Evolutionary conservation across 2,329 filamentous ascomycete genomes (phyloP), one percentile per base, ranked within the genome.

Genomic region (Diplodia sapinea): DNA sequence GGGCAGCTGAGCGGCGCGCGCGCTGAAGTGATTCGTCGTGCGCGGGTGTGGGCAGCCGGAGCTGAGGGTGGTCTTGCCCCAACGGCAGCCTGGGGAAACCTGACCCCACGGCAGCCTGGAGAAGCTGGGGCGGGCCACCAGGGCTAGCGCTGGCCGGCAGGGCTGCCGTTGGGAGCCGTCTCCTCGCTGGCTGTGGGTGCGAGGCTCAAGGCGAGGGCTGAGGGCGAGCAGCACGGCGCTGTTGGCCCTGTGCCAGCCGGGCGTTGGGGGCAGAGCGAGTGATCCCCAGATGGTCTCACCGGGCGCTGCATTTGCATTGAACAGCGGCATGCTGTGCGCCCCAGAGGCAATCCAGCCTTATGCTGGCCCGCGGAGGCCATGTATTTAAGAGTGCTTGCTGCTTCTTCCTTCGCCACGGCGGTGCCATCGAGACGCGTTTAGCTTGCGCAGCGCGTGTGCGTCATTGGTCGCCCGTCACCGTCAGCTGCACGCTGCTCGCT

Each of bases 271-370:
- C 33, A 23, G 33, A 33, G 36, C 38, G 55, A 23, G 29, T 36
- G 26, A 20, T 49, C 40, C 57, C 57, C 57, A 50, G 57, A 62
- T 50, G 31, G 57, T 62, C 57, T 62, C 57, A 62, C 57, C 43
- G 57, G 57, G 29, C 56, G 56, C 38, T 12, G 36, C 36, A 38
- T 38, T 23, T 47, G 38, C 57, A 49, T 62, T 50, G 40, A 62
- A 36, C 17, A 47, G 23, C 26, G 31, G 26, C 57, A 49, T 62
- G 40, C 38, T 49, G 57, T 62, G 57, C 57, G 57, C 57, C 57
- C 57, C 13, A 40, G 3, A 8, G 38, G 7, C 56, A 29, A 23
- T 17, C 56, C 56, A 61, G 57, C 57, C 57, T 62, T 20, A 62
- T 62, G 40, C 57, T 50, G 57, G 15, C 36, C 33, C 20, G 8